phyloP scores from a whole-genome alignment of 2,329 filamentous ascomycete species.

The Furcasterigmium sp. region DNA sequence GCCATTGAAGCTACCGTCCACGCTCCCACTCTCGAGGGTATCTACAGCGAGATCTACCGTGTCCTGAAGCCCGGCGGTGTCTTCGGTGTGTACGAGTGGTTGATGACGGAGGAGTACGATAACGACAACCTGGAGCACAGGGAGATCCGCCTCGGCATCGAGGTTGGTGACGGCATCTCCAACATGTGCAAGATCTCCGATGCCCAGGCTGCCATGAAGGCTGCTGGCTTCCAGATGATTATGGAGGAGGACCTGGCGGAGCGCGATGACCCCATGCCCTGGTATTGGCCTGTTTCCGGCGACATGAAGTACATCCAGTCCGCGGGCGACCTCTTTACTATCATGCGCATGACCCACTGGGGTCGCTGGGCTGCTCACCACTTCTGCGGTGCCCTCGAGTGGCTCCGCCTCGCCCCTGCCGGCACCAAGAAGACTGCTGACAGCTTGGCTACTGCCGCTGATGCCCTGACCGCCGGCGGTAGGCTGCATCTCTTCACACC shows the following conservation, averaged over 20 bases:
- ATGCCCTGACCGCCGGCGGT: conserved; percentile 82
- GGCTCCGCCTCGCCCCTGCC: conserved; percentile 65
- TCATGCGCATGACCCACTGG: conserved; percentile 83
- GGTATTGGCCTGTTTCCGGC: conserved; percentile 91
- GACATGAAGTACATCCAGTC: conserved; percentile 77
- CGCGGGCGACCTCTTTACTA: conserved; percentile 74
- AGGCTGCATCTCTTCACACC: conserved; percentile 92
- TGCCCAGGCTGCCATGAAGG: conserved; percentile 72
- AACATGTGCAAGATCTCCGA: conserved; percentile 88
- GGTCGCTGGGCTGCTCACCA: conserved; percentile 72
- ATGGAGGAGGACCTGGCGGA: conserved; percentile 53
- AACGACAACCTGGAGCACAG: conserved; percentile 78
- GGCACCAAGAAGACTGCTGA: conserved; percentile 96
- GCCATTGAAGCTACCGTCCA: conserved; percentile 94
- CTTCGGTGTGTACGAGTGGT: conserved; percentile 94
- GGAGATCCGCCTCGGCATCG: conserved; percentile 82
- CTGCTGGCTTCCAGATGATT: conserved; percentile 66
- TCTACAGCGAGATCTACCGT: conserved; percentile 86
- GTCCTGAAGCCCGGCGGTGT: conserved; percentile 91
- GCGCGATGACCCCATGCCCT: conserved; percentile 69
- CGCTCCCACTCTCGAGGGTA: conserved; percentile 77
- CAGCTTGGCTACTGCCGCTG: conserved; percentile 74
- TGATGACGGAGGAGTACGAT: conserved; percentile 94
- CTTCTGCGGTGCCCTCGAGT: conserved; percentile 73
- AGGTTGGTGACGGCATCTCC: conserved; percentile 87